Percentiles rank a stretch among this genome's conserved stretches.
Conservation (phyloP, 2,329 filamentous ascomycete species). For the Nothopassalora personata region DNA sequence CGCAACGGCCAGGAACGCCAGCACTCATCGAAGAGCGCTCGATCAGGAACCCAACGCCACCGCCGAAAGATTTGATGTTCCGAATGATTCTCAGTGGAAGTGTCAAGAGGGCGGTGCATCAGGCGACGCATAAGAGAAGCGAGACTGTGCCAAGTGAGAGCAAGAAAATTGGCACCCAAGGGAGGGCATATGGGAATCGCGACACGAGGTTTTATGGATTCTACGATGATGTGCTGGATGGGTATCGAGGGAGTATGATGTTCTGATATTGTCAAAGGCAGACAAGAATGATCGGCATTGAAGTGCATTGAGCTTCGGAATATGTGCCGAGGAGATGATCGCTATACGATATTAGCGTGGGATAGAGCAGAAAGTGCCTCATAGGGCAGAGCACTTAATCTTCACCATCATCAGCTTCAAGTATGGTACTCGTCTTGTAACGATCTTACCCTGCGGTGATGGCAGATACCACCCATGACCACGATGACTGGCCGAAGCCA, state of each 20-base stretch:
- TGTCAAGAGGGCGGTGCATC: not conserved
- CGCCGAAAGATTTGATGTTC: not conserved
- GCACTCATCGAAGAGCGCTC: conserved; percentile 5
- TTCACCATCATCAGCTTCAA: not conserved
- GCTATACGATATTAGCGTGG: not conserved
- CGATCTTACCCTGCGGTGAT: not conserved
- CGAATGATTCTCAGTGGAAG: not conserved
- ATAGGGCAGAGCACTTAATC: not conserved
- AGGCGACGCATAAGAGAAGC: not conserved
- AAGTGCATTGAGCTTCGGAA: not conserved
- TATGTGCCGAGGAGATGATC: not conserved
- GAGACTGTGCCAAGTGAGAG: not conserved
- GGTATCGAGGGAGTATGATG: conserved; percentile 6
- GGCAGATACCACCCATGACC: not conserved
- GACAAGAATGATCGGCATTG: not conserved
- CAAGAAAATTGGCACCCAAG: not conserved
- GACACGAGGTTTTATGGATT: conserved; percentile 25
- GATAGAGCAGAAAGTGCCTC: not conserved
- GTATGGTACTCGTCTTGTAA: not conserved
- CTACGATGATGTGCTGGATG: conserved; percentile 20
- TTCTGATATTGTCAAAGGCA: not conserved
- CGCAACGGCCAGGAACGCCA: conserved; percentile 3
- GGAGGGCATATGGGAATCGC: conserved; percentile 1
- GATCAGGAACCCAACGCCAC: not conserved
- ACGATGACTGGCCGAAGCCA: not conserved